These are phyloP conservation scores for Cyathus striatus DNA, from an alignment of 768 basidiomycete genomes.

Conservation along the genomic window DNA sequence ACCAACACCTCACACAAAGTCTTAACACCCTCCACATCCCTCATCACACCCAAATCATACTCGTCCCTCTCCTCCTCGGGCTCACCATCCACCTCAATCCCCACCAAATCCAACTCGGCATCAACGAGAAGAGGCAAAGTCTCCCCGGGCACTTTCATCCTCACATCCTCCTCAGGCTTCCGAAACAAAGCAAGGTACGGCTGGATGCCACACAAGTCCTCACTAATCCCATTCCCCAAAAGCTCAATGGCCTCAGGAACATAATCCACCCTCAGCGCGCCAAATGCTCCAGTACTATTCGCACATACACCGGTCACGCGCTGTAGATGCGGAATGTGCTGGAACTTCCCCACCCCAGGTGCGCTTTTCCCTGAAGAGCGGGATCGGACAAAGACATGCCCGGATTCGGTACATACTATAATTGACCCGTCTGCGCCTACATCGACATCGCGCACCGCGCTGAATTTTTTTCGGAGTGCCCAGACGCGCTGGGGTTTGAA, in stretches of 20 bases:
- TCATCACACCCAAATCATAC: constrained; percentile 30
- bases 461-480: constrained; percentile 84
- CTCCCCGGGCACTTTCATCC: background rate
- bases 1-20: constrained; percentile 27
- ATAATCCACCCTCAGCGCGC: constrained; percentile 75
- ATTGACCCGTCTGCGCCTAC: constrained; percentile 84
- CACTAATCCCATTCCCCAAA: constrained; percentile 49
- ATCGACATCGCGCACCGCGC: constrained; percentile 86
- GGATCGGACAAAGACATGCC: constrained; percentile 85
- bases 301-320: constrained; percentile 82
- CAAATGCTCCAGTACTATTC: constrained; percentile 85
- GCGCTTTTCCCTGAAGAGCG: constrained; percentile 35
- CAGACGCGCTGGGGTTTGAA: constrained; percentile 88
- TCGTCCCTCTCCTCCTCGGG: constrained; percentile 22
- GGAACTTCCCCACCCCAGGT: constrained; percentile 67
- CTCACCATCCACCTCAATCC: background rate
- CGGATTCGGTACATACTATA: constrained; percentile 90
- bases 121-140: background rate
- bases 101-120: background rate
- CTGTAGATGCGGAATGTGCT: constrained; percentile 75
- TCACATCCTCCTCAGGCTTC: background rate
- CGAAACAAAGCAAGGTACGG: constrained; percentile 46
- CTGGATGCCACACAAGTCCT: constrained; percentile 61
- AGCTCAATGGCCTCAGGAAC: constrained; percentile 49
- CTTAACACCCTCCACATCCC: constrained; percentile 28